phyloP scores from a whole-genome alignment of 78 protist species.

The Dictyostelium brefeldianum region DNA sequence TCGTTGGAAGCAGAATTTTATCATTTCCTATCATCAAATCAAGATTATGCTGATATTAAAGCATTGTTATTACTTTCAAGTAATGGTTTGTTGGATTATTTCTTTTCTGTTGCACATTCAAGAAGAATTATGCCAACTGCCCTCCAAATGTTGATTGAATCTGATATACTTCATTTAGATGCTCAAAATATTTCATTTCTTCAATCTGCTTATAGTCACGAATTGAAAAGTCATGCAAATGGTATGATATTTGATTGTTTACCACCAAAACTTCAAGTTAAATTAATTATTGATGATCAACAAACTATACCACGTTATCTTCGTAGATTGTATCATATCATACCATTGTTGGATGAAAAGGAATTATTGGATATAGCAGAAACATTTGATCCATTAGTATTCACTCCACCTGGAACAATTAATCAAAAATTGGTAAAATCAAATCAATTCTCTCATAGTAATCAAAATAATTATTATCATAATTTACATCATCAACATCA shows the following conservation, averaged over 20 bases:
- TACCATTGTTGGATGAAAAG: conserved; percentile 27
- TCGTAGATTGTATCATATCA: conserved; percentile 38
- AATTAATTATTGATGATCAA: conserved; percentile 51
- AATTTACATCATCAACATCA: not conserved
- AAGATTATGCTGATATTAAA: conserved; percentile 45
- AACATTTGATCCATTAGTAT: conserved; percentile 50
- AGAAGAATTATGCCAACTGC: conserved; percentile 56
- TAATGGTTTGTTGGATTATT: conserved; percentile 73
- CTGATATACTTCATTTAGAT: conserved; percentile 68
- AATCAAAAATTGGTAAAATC: not conserved
- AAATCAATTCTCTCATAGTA: not conserved
- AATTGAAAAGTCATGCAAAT: conserved; percentile 61
- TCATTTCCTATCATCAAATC: conserved; percentile 59
- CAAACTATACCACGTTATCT: conserved; percentile 30
- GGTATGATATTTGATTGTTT: conserved; percentile 79
- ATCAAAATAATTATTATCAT: not conserved
- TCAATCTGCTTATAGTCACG: conserved; percentile 38
- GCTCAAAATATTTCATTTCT: conserved; percentile 62
- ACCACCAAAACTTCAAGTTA: conserved; percentile 70
- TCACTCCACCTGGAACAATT: conserved; percentile 22
- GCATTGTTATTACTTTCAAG: conserved; percentile 18
- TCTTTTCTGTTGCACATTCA: conserved; percentile 79
- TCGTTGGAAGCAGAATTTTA: conserved; percentile 68
- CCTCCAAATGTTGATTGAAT: conserved; percentile 10
- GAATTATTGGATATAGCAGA: conserved; percentile 26